Percentiles rank a stretch among this genome's conserved stretches.
Evolutionary conservation across 805 yeast species (phyloP).

Genomic region (Henningerozyma blattae): DNA sequence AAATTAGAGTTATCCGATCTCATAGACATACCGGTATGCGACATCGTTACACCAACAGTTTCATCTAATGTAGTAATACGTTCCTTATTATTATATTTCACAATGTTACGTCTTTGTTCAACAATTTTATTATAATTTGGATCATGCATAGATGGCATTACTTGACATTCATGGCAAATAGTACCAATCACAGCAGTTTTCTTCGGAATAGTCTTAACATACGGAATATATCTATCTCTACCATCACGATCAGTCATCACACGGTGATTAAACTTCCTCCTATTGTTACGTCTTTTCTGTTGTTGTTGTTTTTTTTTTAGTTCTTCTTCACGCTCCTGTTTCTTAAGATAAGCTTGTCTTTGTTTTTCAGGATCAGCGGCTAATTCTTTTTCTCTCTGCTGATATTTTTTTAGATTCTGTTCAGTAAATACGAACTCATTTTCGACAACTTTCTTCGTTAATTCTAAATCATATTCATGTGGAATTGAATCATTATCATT

Average conservation of each 20-base stretch:
- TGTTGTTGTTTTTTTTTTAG: slow-evolving; percentile 28
- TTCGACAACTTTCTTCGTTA: slow-evolving; percentile 68
- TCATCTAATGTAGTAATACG: slow-evolving; percentile 61
- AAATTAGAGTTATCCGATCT: slow-evolving; percentile 61
- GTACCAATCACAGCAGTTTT: slow-evolving; percentile 80
- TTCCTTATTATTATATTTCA: slow-evolving; percentile 40
- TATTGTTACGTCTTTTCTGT: slow-evolving; percentile 26
- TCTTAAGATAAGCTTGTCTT: slow-evolving; percentile 23
- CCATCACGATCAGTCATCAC: slow-evolving; percentile 29
- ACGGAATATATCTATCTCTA: slow-evolving; percentile 51
- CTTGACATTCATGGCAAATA: slow-evolving; percentile 84
- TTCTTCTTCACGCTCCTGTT: slow-evolving; percentile 25
- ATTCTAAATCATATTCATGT: slow-evolving; percentile 67
- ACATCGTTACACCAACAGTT: slow-evolving; percentile 78
- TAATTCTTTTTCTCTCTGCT: slow-evolving; percentile 24
- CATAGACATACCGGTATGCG: slow-evolving; percentile 77
- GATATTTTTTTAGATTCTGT: slow-evolving; percentile 56
- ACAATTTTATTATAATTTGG: slow-evolving; percentile 56
- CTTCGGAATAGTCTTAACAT: slow-evolving; percentile 77
- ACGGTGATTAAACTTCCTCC: slow-evolving; percentile 23
- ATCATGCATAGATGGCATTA: slow-evolving; percentile 67
- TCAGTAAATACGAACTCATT: slow-evolving; percentile 86
- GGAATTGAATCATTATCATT: slow-evolving; percentile 50
- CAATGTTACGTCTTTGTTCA: slow-evolving; percentile 39
- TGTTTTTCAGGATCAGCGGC: slow-evolving; percentile 28